phyloP scores from a whole-genome alignment of 306 rosid genomes.

The Dryas drummondii region DNA sequence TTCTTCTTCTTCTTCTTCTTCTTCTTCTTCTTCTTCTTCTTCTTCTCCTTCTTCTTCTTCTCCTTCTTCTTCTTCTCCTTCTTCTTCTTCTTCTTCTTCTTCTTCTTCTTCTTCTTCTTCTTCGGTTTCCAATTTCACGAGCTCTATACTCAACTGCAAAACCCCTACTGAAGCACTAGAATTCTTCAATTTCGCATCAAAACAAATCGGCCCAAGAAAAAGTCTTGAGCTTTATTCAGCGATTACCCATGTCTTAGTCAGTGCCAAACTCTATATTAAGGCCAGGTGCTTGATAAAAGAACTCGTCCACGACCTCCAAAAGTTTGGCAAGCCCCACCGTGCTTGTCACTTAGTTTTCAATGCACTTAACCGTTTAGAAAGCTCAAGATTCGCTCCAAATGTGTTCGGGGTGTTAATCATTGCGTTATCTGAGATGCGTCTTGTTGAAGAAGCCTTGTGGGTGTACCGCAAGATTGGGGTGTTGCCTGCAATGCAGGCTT shows the following conservation, averaged over 20 bases:
- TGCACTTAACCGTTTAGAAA: slow-evolving; percentile 33
- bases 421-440: slow-evolving; percentile 43
- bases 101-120: slow-evolving; percentile 18
- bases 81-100: slow-evolving; percentile 23
- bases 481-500: slow-evolving; percentile 47
- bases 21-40: slow-evolving; percentile 19
- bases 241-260: slow-evolving; percentile 38
- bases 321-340: slow-evolving; percentile 36
- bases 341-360: slow-evolving; percentile 38
- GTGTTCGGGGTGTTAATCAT: slow-evolving; percentile 45
- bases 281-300: slow-evolving; percentile 54
- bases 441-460: slow-evolving; percentile 59
- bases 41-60: slow-evolving; percentile 18
- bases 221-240: slow-evolving; percentile 39
- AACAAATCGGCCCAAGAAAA: slow-evolving; percentile 15
- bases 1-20: slow-evolving; percentile 17
- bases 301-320: slow-evolving; percentile 36
- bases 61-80: no score
- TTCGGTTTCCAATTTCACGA: slow-evolving; percentile 7
- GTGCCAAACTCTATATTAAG: slow-evolving; percentile 32
- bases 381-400: slow-evolving; percentile 34
- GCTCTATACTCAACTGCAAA: slow-evolving; percentile 32
- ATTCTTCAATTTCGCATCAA: slow-evolving; percentile 29
- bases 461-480: slow-evolving; percentile 28
- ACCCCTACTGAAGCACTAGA: slow-evolving; percentile 37